Evolutionary conservation across 2,329 filamentous ascomycete genomes (phyloP).

Genomic region (Fusarium sp.): DNA sequence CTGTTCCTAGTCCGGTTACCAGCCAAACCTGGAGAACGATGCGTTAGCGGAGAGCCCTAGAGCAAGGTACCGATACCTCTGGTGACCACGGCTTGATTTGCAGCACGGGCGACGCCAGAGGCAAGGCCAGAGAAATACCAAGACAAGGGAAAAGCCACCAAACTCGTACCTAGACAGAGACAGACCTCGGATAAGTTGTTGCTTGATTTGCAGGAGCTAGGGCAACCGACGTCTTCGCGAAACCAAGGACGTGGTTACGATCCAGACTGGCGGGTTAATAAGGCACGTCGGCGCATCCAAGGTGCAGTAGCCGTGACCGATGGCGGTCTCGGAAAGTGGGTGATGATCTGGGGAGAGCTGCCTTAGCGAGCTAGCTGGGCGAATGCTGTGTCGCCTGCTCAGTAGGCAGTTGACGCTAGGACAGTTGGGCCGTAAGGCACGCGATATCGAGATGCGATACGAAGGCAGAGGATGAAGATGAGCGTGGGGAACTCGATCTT

Average conservation of each 20-base stretch:
- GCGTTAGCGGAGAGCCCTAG: slow-evolving; percentile 38
- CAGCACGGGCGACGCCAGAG: slow-evolving; percentile 26
- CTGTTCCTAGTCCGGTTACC: slow-evolving; percentile 36
- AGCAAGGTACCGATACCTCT: slow-evolving; percentile 41
- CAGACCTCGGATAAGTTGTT: neutral
- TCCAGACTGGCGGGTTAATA: slow-evolving; percentile 3
- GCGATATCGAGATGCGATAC: slow-evolving; percentile 21
- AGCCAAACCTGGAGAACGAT: slow-evolving; percentile 40
- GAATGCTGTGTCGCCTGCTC: slow-evolving; percentile 38
- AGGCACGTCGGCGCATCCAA: slow-evolving; percentile 17
- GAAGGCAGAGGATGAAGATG: slow-evolving; percentile 14
- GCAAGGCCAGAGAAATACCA: slow-evolving; percentile 1
- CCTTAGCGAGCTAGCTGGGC: slow-evolving; percentile 36
- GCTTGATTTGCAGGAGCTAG: neutral
- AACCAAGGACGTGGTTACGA: slow-evolving; percentile 18
- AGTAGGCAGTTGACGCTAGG: slow-evolving; percentile 35
- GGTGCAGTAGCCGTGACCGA: slow-evolving; percentile 18
- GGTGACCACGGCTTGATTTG: slow-evolving; percentile 25
- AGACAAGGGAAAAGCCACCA: neutral
- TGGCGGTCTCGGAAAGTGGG: slow-evolving; percentile 28
- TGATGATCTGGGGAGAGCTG: slow-evolving; percentile 43
- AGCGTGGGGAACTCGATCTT: slow-evolving; percentile 27
- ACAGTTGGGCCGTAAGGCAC: slow-evolving; percentile 28
- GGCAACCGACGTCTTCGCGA: slow-evolving; percentile 1
- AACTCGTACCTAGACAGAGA: slow-evolving; percentile 17